phyloP scores from a whole-genome alignment of 2,329 filamentous ascomycete genomes.

The Diaporthe ampelina region DNA sequence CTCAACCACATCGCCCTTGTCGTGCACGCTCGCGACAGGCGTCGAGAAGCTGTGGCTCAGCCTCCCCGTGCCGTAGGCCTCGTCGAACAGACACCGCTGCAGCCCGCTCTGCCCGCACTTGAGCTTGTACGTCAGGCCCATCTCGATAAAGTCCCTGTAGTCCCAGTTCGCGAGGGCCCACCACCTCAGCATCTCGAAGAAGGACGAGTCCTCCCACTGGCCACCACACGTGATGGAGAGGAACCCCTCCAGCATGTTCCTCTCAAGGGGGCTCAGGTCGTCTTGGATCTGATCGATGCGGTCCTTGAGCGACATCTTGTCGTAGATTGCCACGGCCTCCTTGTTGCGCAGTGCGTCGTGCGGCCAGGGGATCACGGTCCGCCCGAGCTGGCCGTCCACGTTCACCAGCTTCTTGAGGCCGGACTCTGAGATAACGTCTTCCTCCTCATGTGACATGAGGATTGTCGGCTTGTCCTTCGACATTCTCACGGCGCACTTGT shows the following conservation, averaged over 20 bases:
- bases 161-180: slow-evolving; percentile 60
- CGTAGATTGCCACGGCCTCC: slow-evolving; percentile 51
- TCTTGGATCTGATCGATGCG: slow-evolving; percentile 56
- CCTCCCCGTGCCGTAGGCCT: slow-evolving; percentile 55
- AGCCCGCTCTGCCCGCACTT: slow-evolving; percentile 60
- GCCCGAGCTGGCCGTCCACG: slow-evolving; percentile 57
- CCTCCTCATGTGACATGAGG: slow-evolving; percentile 58
- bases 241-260: slow-evolving; percentile 55
- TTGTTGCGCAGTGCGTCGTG: slow-evolving; percentile 53
- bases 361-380: slow-evolving; percentile 56
- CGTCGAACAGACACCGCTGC: slow-evolving; percentile 59
- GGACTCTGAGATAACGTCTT: slow-evolving; percentile 52
- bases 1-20: slow-evolving; percentile 48
- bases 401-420: slow-evolving; percentile 60
- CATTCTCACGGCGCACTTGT: slow-evolving; percentile 56
- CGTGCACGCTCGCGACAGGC: slow-evolving; percentile 52
- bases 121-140: slow-evolving; percentile 59
- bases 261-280: slow-evolving; percentile 57
- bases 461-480: slow-evolving; percentile 22
- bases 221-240: slow-evolving; percentile 58
- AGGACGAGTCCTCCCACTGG: slow-evolving; percentile 57
- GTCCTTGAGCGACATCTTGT: slow-evolving; percentile 57
- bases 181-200: slow-evolving; percentile 64
- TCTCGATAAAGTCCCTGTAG: slow-evolving; percentile 55
- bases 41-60: slow-evolving; percentile 58